A percentile compares a stretch with the other conserved stretches of the same genome.
phyloP scores from a whole-genome alignment of 2,329 filamentous ascomycete species.

The Tolypocladium album region DNA sequence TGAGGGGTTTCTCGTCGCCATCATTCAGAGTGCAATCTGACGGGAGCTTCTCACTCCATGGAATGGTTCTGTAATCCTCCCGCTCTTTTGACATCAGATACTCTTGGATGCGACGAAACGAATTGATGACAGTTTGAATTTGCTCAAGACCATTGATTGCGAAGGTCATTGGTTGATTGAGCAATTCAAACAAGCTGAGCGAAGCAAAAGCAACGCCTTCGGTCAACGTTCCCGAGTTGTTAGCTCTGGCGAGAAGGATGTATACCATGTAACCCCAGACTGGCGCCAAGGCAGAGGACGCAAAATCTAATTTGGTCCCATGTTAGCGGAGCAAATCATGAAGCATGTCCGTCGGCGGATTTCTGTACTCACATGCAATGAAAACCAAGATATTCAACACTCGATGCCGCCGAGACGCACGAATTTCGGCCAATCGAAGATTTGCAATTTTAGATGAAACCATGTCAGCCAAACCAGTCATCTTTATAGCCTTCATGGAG shows the following conservation, averaged over 20 bases:
- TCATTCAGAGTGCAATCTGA: not conserved
- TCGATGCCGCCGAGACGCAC: conserved; percentile 15
- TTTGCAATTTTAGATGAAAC: conserved; percentile 20
- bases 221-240: conserved; percentile 6
- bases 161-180: conserved; percentile 9
- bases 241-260: conserved; percentile 5
- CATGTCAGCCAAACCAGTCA: conserved; percentile 26
- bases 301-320: conserved; percentile 1
- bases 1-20: not conserved
- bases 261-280: conserved; percentile 9
- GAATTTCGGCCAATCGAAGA: conserved; percentile 24
- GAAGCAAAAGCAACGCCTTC: conserved; percentile 11
- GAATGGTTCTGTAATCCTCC: conserved; percentile 3
- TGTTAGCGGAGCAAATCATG: not conserved
- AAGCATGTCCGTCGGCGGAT: not conserved
- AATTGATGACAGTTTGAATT: conserved; percentile 10
- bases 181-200: conserved; percentile 9
- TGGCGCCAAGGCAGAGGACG: conserved; percentile 8
- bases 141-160: conserved; percentile 10
- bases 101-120: conserved; percentile 10
- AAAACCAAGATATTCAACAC: conserved; percentile 8
- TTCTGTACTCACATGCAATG: conserved; percentile 5
- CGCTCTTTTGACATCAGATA: conserved; percentile 9
- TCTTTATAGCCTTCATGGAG: conserved; percentile 29
- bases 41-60: not conserved